phyloP scores from a whole-genome alignment of 768 basidiomycete species.

The Mycena vulgaris region DNA sequence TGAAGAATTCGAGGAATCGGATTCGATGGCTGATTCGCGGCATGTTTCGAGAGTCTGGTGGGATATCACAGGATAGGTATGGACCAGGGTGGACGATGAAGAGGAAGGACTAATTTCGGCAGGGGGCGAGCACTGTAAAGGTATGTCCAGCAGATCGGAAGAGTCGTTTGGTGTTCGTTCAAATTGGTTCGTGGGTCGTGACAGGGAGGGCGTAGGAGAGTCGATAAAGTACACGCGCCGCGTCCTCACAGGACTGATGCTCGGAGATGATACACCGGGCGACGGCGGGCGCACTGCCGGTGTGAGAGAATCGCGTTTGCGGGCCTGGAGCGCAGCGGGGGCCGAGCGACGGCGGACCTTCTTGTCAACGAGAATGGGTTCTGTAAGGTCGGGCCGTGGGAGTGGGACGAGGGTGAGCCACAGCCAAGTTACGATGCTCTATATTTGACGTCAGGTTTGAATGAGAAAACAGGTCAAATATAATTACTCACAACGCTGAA shows the following conservation, averaged over 20 bases:
- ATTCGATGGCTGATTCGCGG: slow-evolving; percentile 37
- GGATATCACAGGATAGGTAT: slow-evolving; percentile 32
- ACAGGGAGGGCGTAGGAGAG: slow-evolving; percentile 23
- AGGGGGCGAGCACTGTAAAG: slow-evolving; percentile 3
- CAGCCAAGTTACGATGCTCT: slow-evolving; percentile 47
- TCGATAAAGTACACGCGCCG: slow-evolving; percentile 43
- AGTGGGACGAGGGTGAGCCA: slow-evolving; percentile 43
- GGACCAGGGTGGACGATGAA: slow-evolving; percentile 42
- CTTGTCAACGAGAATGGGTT: slow-evolving; percentile 34
- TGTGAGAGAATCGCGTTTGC: slow-evolving; percentile 21
- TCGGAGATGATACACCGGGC: slow-evolving; percentile 10
- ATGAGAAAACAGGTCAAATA: background rate
- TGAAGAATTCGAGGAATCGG: slow-evolving; percentile 36
- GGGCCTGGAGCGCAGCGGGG: slow-evolving; percentile 35
- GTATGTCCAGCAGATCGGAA: slow-evolving; percentile 9
- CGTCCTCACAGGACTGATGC: slow-evolving; percentile 21
- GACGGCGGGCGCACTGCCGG: background rate
- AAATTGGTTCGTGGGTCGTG: slow-evolving; percentile 35
- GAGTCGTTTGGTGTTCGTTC: slow-evolving; percentile 39
- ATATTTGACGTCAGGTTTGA: background rate
- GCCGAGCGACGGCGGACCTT: slow-evolving; percentile 44
- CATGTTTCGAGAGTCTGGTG: slow-evolving; percentile 31
- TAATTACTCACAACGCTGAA: slow-evolving; percentile 42
- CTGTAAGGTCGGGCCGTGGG: slow-evolving; percentile 30
- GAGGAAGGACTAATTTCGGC: slow-evolving; percentile 39